Percentiles rank a stretch among this genome's conserved stretches.
Evolutionary conservation across 2,329 filamentous ascomycete genomes (phyloP).

Genomic region (Plenodomus biglobosus): DNA sequence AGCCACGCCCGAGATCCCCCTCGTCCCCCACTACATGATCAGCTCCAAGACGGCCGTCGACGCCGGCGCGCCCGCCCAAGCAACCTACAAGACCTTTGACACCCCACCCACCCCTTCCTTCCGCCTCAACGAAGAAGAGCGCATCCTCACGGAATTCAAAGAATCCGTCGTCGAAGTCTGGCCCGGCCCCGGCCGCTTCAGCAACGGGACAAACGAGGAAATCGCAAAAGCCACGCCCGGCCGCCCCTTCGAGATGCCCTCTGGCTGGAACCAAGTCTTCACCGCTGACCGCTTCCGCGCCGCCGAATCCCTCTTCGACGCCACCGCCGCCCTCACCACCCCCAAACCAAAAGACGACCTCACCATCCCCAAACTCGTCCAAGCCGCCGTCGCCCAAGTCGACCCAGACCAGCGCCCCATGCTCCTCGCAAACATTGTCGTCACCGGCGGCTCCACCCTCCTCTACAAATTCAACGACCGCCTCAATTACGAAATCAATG

Average conservation of each 20-base stretch:
- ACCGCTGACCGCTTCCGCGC: constrained; percentile 82
- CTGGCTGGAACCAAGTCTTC: constrained; percentile 96
- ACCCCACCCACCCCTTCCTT: constrained; percentile 67
- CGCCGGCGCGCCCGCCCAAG: constrained; percentile 76
- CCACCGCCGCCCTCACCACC: constrained; percentile 67
- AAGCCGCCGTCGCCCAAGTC: constrained; percentile 72
- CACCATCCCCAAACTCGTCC: constrained; percentile 82
- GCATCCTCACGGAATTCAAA: constrained; percentile 93
- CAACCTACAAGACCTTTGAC: constrained; percentile 70
- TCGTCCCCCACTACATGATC: constrained; percentile 85
- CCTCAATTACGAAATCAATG: constrained; percentile 78
- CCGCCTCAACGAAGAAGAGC: constrained; percentile 83
- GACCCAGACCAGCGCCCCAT: constrained; percentile 86
- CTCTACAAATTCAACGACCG: constrained; percentile 91
- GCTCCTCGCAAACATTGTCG: constrained; percentile 84
- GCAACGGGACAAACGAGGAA: constrained; percentile 67
- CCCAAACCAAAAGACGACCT: constrained; percentile 67
- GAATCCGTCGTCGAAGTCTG: constrained; percentile 95
- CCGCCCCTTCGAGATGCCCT: constrained; percentile 93
- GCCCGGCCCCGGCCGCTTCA: constrained; percentile 73
- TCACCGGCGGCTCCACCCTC: constrained; percentile 84
- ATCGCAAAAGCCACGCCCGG: constrained; percentile 71
- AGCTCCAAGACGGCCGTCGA: constrained; percentile 87
- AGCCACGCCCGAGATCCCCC: constrained; percentile 67
- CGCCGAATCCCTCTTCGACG: constrained; percentile 89